phyloP scores from a whole-genome alignment of 306 rosid species.

The Acmispon strigosus region DNA sequence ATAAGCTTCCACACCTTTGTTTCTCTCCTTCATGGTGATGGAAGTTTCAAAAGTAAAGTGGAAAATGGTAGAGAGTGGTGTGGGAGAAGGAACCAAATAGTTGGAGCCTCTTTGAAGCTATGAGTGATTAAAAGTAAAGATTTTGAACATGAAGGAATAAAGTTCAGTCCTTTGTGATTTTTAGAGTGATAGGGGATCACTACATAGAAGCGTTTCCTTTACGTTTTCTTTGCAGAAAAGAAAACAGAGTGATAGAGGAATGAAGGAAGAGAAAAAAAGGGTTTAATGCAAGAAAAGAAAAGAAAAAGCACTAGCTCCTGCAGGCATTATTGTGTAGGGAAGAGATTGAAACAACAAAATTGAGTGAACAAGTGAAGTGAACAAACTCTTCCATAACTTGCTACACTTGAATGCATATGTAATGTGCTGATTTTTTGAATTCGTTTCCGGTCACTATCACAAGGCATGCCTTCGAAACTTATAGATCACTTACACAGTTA shows the following conservation, averaged over 20 bases:
- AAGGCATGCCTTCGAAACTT: too few relatives aligned
- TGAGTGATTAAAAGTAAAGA: conserved; percentile 20
- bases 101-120: conserved; percentile 19
- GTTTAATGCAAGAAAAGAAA: conserved; percentile 24
- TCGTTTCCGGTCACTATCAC: too few relatives aligned
- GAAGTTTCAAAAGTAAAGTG: conserved; percentile 21
- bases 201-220: conserved; percentile 61
- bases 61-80: not conserved
- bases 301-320: conserved; percentile 43
- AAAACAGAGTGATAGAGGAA: conserved; percentile 28
- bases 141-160: conserved; percentile 38
- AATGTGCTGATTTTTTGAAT: too few relatives aligned
- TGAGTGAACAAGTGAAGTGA: conserved; percentile 39
- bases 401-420: conserved; percentile 36
- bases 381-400: conserved; percentile 24
- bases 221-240: conserved; percentile 60
- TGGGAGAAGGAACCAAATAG: conserved; percentile 19
- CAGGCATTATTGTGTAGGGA: conserved; percentile 76
- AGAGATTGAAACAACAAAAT: conserved; percentile 40
- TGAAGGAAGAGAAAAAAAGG: conserved; percentile 17
- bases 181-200: conserved; percentile 29
- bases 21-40: conserved; percentile 62
- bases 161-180: conserved; percentile 7
- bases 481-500: too few relatives aligned
- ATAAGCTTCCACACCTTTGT: conserved; percentile 50